Evolutionary conservation across 2,329 filamentous ascomycete species (phyloP).

Genomic region (Fusarium veterinarium): DNA sequence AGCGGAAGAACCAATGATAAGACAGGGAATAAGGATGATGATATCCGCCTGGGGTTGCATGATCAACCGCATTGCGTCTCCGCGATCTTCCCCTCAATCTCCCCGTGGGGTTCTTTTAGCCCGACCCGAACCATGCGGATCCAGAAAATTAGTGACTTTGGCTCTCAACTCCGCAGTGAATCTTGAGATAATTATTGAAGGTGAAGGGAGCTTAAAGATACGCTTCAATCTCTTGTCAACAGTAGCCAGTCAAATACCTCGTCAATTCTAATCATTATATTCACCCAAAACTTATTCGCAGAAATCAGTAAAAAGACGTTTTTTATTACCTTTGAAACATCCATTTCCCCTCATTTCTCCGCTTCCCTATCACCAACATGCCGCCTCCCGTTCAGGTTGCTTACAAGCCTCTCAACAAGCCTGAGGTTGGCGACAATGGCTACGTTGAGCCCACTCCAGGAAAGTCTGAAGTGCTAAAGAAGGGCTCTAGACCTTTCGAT

Average conservation of each 20-base stretch:
- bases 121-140: constrained; percentile 4
- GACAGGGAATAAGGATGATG: not conserved
- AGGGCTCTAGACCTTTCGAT: constrained; percentile 33
- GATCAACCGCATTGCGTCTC: constrained; percentile 17
- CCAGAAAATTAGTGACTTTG: not conserved
- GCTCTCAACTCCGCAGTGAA: not conserved
- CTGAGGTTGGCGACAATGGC: constrained; percentile 34
- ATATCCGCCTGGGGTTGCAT: not conserved
- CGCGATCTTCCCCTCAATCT: constrained; percentile 21
- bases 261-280: not conserved
- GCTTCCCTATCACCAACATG: constrained; percentile 2
- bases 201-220: constrained; percentile 14
- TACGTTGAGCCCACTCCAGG: constrained; percentile 31
- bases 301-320: not conserved
- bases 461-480: constrained; percentile 36
- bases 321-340: not conserved
- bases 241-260: not conserved
- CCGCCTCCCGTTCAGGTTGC: constrained; percentile 40
- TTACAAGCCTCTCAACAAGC: constrained; percentile 38
- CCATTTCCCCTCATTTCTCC: accelerated
- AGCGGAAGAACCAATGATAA: not conserved
- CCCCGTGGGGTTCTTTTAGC: constrained; percentile 16
- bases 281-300: accelerated
- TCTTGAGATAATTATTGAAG: not conserved
- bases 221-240: not conserved